A percentile compares a stretch with the other conserved stretches of the same genome.
Evolutionary conservation across 2,329 filamentous ascomycete genomes (phyloP).

Genomic region (Rhytidhysteron rufulum): DNA sequence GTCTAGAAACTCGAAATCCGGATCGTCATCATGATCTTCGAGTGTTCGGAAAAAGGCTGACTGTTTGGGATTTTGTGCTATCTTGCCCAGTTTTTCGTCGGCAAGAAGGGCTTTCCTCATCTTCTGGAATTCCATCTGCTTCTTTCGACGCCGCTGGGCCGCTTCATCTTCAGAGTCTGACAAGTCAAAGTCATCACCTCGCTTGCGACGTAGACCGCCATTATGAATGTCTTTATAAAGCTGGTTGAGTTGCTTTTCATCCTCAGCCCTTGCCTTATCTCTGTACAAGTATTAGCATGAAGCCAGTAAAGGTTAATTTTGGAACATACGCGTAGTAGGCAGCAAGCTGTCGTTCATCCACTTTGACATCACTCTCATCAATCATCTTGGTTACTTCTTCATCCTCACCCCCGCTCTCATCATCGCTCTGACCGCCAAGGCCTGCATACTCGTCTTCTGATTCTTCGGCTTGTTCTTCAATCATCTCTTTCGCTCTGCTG

Average conservation of each 20-base stretch:
- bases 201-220: conserved; percentile 79
- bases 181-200: conserved; percentile 67
- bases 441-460: conserved; percentile 98
- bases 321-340: conserved; percentile 85
- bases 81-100: conserved; percentile 86
- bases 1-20: conserved; percentile 72
- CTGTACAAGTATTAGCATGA: conserved; percentile 44
- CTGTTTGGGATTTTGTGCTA: conserved; percentile 85
- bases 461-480: conserved; percentile 92
- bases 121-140: conserved; percentile 82
- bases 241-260: conserved; percentile 86
- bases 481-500: conserved; percentile 76
- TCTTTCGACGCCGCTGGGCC: conserved; percentile 72
- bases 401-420: conserved; percentile 73
- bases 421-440: conserved; percentile 82
- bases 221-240: conserved; percentile 91
- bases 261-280: conserved; percentile 71
- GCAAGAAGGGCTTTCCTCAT: conserved; percentile 85
- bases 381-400: conserved; percentile 83
- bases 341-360: conserved; percentile 76
- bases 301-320: conserved; percentile 7
- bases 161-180: conserved; percentile 89
- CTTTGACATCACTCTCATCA: conserved; percentile 72
- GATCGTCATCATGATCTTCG: conserved; percentile 70
- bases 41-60: conserved; percentile 87